Base-by-base conservation (phyloP, 306 rosid species). In the Crotalaria pallida region DNA sequence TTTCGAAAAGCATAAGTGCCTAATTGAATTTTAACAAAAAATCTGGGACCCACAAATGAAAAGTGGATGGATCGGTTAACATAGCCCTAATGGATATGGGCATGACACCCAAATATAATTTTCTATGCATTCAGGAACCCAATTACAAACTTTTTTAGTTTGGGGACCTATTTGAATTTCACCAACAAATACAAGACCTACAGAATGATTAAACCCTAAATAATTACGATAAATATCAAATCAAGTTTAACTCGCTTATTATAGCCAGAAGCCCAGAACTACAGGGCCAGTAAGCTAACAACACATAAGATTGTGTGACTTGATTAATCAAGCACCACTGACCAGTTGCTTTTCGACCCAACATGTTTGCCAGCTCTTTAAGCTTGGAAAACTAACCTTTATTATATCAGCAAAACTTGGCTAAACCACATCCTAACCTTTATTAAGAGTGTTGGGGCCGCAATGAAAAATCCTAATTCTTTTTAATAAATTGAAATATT, bases 291-390 rank as follows among this genome's bases (percentile, higher is more conserved):
- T 44, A 53, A 21, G 56, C 56, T 48, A 34, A 58, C 53, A 36
- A 9, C 29, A 12, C 6, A 50, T 55, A 10, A 26, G 68, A 45
- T 33, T 16, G 65, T 8, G 21, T 33, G 48, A 71, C 61, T 70
- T 33, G 73, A 63, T 40, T 22, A 56, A 64, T 71, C 55, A 56
- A 68, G 23, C 9, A 45, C 12, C 17, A 55, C 47, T 71, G 65
- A 47, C 31, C 73, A 63, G 11, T 62, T 69, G 40, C 61, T 50
- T 77, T 64, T 64, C 41, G 60, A 71, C 55, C 74, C 82, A 71
- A 24, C 56, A 50, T 49, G 24, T 31, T 61, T 71, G 67, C 67
- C 34, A 62, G 72, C 67, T 53, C 48, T 17, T 70, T 53, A 43
- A 56, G 62, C 58, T 44, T 18, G 3, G 58, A 13, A 27, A 51